These are phyloP conservation scores for Pichia sp. DNA, from an alignment of 1,139 yeast genomes.

Conservation along the genomic window DNA sequence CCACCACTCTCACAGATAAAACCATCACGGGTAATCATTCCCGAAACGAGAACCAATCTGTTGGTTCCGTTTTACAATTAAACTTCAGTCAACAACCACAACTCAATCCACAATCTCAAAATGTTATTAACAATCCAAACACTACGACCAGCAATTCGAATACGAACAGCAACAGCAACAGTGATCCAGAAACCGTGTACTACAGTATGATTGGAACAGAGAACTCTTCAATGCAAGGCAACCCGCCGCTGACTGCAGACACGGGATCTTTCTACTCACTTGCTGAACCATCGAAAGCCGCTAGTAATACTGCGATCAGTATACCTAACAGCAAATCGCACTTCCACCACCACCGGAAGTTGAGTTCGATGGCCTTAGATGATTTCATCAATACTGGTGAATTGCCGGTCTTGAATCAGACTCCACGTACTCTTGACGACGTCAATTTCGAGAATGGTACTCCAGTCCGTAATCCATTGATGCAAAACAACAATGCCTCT, in stretches of 20 bases:
- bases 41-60: slow-evolving; percentile 6
- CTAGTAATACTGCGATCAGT: slow-evolving; percentile 4
- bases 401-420: slow-evolving; percentile 19
- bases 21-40: background rate
- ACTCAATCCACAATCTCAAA: slow-evolving; percentile 3
- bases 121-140: background rate
- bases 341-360: slow-evolving; percentile 25
- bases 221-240: background rate
- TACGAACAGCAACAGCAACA: background rate
- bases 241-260: background rate
- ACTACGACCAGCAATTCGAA: background rate
- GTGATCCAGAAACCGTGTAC: slow-evolving; percentile 4
- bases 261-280: slow-evolving; percentile 10
- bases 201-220: slow-evolving; percentile 6
- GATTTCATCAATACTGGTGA: slow-evolving; percentile 31
- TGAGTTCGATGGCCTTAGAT: slow-evolving; percentile 26
- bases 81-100: slow-evolving; percentile 5
- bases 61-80: slow-evolving; percentile 11
- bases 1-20: background rate
- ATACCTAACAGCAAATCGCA: slow-evolving; percentile 14
- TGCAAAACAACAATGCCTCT: background rate
- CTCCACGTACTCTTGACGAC: slow-evolving; percentile 7
- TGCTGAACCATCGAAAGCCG: slow-evolving; percentile 19
- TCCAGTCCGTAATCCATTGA: background rate
- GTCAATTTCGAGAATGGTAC: background rate